These are phyloP conservation scores for Psilocybe cubensis DNA, from an alignment of 768 basidiomycete genomes.

Conservation along the genomic window DNA sequence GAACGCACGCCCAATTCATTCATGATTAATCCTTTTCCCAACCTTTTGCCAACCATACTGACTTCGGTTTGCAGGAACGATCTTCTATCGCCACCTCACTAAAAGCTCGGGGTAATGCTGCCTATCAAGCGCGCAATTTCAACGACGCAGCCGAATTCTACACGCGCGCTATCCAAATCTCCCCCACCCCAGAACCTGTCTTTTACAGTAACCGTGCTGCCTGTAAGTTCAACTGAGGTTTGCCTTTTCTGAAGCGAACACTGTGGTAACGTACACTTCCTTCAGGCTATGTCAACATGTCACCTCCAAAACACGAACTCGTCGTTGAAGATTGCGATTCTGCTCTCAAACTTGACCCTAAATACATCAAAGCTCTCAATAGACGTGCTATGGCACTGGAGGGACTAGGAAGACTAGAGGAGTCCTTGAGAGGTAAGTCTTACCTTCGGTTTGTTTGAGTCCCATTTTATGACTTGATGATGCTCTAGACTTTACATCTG, in stretches of 20 bases:
- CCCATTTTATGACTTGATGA: background rate
- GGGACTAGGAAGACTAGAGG: conserved; percentile 69
- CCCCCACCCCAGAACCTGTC: conserved; percentile 85
- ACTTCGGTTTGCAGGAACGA: conserved; percentile 54
- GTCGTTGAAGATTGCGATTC: conserved; percentile 90
- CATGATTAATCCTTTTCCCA: background rate
- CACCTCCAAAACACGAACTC: conserved; percentile 79
- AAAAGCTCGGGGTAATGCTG: conserved; percentile 73
- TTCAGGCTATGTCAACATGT: conserved; percentile 89
- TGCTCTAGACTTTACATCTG: conserved; percentile 87
- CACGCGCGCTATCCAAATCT: conserved; percentile 73
- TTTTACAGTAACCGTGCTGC: conserved; percentile 98
- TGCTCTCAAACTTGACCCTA: conserved; percentile 81
- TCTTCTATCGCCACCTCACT: conserved; percentile 60
- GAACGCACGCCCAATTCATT: background rate
- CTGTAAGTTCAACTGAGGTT: conserved; percentile 66
- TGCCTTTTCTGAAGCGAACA: too few species aligned
- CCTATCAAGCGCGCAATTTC: conserved; percentile 68
- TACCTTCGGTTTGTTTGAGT: background rate
- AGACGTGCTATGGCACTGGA: conserved; percentile 88
- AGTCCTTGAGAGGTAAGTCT: conserved; percentile 76
- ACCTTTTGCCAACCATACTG: background rate
- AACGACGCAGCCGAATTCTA: conserved; percentile 64
- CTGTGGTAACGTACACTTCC: background rate
- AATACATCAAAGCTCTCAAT: conserved; percentile 91